These are phyloP conservation scores for Ophiostoma piceae DNA, from an alignment of 2,329 filamentous ascomycete species.

Conservation along the genomic window DNA sequence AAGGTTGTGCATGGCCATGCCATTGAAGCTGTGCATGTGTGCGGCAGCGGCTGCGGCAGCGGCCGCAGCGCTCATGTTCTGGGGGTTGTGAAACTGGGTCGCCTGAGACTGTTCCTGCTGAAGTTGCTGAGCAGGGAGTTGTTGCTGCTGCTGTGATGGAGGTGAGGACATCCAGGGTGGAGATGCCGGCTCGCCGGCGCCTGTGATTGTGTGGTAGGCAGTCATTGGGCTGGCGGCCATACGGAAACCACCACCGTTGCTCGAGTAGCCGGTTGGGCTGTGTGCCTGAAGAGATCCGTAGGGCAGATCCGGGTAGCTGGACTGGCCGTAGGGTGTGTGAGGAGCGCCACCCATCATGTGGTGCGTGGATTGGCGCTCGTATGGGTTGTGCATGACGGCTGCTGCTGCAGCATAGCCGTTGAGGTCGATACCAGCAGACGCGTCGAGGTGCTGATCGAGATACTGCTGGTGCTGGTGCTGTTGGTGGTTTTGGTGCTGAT, in stretches of 20 bases:
- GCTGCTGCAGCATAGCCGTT: conserved; percentile 42
- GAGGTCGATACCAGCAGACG: conserved; percentile 42
- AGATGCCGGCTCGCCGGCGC: conserved; percentile 48
- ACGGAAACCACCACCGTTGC: conserved; percentile 44
- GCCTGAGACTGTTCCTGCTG: conserved; percentile 11
- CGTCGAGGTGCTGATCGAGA: conserved; percentile 40
- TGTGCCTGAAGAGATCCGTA: conserved; percentile 50
- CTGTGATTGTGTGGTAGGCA: conserved; percentile 45
- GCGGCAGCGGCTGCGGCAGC: conserved; percentile 3
- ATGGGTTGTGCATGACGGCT: conserved; percentile 42
- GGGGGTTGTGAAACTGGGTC: not conserved
- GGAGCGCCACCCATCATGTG: conserved; percentile 21
- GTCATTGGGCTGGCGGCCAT: conserved; percentile 52
- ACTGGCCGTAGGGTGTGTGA: conserved; percentile 40
- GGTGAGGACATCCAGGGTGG: conserved; percentile 61
- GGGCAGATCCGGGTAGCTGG: conserved; percentile 53
- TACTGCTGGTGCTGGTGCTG: conserved; percentile 27
- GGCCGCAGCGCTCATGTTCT: not conserved
- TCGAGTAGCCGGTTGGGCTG: conserved; percentile 45
- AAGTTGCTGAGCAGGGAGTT: conserved; percentile 39
- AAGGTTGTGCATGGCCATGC: conserved; percentile 17
- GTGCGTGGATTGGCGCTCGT: conserved; percentile 43
- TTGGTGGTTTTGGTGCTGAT: conserved; percentile 33
- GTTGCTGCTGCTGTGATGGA: conserved; percentile 43
- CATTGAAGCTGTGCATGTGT: conserved; percentile 17